A percentile compares a stretch with the other conserved stretches of the same genome.
phyloP scores from a whole-genome alignment of 2,329 filamentous ascomycete species.

The Verticillium dahliae region DNA sequence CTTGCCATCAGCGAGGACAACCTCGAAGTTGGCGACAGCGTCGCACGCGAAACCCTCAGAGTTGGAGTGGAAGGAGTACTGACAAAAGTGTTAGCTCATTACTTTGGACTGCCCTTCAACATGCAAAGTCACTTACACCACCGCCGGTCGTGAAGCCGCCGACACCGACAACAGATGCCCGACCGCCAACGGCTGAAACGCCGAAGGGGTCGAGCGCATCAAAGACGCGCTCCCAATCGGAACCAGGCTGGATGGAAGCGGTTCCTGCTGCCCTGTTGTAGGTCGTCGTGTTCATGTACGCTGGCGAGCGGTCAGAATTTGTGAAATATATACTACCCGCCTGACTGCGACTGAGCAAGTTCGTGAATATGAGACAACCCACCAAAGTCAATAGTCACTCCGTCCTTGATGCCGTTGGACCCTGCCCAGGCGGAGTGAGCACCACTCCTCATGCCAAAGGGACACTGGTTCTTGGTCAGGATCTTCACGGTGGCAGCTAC shows the following conservation, averaged over 20 bases:
- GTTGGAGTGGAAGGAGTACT: slow-evolving; percentile 21
- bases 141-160: slow-evolving; percentile 16
- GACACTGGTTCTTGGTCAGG: slow-evolving; percentile 1
- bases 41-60: slow-evolving; percentile 33
- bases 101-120: not conserved
- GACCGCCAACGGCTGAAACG: slow-evolving; percentile 15
- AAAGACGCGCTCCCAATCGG: slow-evolving; percentile 17
- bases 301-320: slow-evolving; percentile 1
- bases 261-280: slow-evolving; percentile 18
- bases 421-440: slow-evolving; percentile 5
- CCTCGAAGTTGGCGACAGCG: slow-evolving; percentile 31
- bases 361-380: slow-evolving; percentile 10
- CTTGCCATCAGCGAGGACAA: slow-evolving; percentile 34
- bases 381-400: slow-evolving; percentile 9
- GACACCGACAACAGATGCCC: slow-evolving; percentile 17
- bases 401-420: slow-evolving; percentile 5
- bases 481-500: slow-evolving; percentile 1
- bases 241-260: slow-evolving; percentile 21
- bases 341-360: not conserved
- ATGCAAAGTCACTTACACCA: slow-evolving; percentile 4
- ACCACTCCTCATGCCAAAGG: slow-evolving; percentile 5
- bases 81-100: not conserved
- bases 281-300: slow-evolving; percentile 21
- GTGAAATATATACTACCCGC: too few relatives aligned
- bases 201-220: slow-evolving; percentile 10